phyloP scores from a whole-genome alignment of 371 early-diverging fungal genomes.

The Funneliformis caledonium region DNA sequence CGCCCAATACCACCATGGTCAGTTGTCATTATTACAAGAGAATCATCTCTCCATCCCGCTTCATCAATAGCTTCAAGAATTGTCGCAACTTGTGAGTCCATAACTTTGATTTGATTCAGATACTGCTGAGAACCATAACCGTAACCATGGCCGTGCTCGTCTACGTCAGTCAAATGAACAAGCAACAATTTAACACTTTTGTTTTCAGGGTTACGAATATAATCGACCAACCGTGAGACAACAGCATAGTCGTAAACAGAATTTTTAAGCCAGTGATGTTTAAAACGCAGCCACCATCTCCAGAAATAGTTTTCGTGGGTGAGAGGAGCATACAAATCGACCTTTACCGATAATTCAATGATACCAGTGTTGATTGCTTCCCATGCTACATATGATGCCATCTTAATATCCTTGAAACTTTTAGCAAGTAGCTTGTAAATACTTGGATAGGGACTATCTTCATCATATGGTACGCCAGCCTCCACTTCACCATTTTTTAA shows the following conservation, averaged over 20 bases:
- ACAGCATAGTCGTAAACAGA: slow-evolving; percentile 19
- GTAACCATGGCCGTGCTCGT: slow-evolving; percentile 33
- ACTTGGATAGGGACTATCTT: slow-evolving; percentile 37
- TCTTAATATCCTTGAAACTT: slow-evolving; percentile 13
- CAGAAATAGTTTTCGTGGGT: slow-evolving; percentile 2
- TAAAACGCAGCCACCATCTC: slow-evolving; percentile 6
- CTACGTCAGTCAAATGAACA: slow-evolving; percentile 37
- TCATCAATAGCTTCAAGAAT: slow-evolving; percentile 31
- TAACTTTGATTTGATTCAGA: slow-evolving; percentile 9
- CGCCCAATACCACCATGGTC: slow-evolving; percentile 41
- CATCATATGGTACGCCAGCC: slow-evolving; percentile 23
- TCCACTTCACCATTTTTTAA: slow-evolving; percentile 34
- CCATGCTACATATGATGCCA: slow-evolving; percentile 37
- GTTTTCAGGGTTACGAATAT: slow-evolving; percentile 19
- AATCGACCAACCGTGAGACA: slow-evolving; percentile 15
- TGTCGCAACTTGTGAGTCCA: slow-evolving; percentile 20
- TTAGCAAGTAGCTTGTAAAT: slow-evolving; percentile 33
- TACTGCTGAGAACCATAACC: slow-evolving; percentile 29
- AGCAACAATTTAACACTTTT: slow-evolving; percentile 25
- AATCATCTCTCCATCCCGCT: not conserved
- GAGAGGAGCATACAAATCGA: slow-evolving; percentile 4
- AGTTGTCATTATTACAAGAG: slow-evolving; percentile 40
- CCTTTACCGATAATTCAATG: slow-evolving; percentile 31
- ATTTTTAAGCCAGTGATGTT: slow-evolving; percentile 9
- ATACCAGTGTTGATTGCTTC: slow-evolving; percentile 41